Conservation (phyloP, 1,139 yeast species). For the Protomyces gravidus region DNA sequence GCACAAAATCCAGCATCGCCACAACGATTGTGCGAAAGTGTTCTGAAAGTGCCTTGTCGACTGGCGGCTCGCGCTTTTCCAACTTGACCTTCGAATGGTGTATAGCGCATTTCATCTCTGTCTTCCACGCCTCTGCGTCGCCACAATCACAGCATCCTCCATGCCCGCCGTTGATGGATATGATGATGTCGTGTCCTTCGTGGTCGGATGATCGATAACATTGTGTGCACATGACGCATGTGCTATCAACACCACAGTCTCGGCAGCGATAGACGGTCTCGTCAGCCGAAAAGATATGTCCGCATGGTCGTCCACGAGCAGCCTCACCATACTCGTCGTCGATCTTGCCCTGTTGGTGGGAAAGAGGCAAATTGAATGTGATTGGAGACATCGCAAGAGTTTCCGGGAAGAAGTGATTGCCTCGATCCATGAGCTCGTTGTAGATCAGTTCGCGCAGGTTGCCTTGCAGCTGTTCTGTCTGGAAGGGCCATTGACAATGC, state of each 20-base stretch:
- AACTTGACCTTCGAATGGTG: constrained; percentile 37
- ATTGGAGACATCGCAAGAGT: background rate
- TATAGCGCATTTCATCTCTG: constrained; percentile 50
- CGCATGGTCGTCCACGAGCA: constrained; percentile 49
- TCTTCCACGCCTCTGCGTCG: constrained; percentile 74
- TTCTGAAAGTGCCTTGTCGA: constrained; percentile 38
- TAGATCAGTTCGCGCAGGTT: background rate
- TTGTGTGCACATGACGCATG: constrained; percentile 76
- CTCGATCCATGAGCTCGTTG: background rate
- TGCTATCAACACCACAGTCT: constrained; percentile 80
- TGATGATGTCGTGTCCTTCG: constrained; percentile 67
- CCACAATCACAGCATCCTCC: constrained; percentile 98
- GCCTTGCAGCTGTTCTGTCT: background rate
- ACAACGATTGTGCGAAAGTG: constrained; percentile 47
- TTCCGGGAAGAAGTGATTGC: background rate
- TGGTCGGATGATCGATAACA: constrained; percentile 74
- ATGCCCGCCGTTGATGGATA: constrained; percentile 68
- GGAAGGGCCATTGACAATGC: background rate
- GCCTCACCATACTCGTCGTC: constrained; percentile 14
- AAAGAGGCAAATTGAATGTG: background rate
- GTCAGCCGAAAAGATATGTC: constrained; percentile 70
- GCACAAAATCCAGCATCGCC: constrained; percentile 61
- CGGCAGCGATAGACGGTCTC: constrained; percentile 79
- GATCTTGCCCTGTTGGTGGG: constrained; percentile 2
- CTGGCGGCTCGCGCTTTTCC: constrained; percentile 32